Evolutionary conservation across 2,329 filamentous ascomycete genomes (phyloP), one percentile per base, ranked within the genome.

Genomic region (Stagonosporopsis rhizophila): DNA sequence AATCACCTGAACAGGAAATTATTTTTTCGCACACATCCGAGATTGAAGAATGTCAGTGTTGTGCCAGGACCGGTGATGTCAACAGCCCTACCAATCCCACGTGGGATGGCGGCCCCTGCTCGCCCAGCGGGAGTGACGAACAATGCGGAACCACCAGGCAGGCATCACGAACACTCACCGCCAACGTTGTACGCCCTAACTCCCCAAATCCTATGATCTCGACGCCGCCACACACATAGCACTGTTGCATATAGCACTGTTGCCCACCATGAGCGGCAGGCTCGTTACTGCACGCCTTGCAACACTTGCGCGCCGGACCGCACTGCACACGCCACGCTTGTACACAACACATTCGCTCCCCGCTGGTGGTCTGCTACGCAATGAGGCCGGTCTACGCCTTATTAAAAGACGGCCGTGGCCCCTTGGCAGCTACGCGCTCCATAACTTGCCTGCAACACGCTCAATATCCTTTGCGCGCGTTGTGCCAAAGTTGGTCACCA

Each of bases 401-500:
- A 65, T 75, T 28, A 72, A 74, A 55, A 81, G 83, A 52, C 85
- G 88, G 59, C 83, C 88, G 75, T 95, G 90, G 89, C 88, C 91
- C n/a, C 82, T 88, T 12, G 90, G 89, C 34, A 79, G 83, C 46
- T 95, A 91, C 70, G 85, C 88, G 20, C 91, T 96, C 66, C 93
- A 96, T 77, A 96, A 96, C 80, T 78, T 88, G 20, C 84, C 85
- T 48, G 83, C 84, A 15, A 83, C 87, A 38, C 82, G 87, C 48
- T 82, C 83, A 50, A 85, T 88, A 44, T 89, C 86, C n/a, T 89
- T 89, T 70, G 81, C 82, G n/a, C 79, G 87, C 40, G 81, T 83
- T 12, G 80, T 99, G 28, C 96, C 96, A 2, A 94, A 91, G 74
- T 83, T 99, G 46, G 87, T 95, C n/a, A 78, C 95, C 71, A 99